phyloP scores from a whole-genome alignment of 2,329 filamentous ascomycete genomes.

The Xylariaceae sp. region DNA sequence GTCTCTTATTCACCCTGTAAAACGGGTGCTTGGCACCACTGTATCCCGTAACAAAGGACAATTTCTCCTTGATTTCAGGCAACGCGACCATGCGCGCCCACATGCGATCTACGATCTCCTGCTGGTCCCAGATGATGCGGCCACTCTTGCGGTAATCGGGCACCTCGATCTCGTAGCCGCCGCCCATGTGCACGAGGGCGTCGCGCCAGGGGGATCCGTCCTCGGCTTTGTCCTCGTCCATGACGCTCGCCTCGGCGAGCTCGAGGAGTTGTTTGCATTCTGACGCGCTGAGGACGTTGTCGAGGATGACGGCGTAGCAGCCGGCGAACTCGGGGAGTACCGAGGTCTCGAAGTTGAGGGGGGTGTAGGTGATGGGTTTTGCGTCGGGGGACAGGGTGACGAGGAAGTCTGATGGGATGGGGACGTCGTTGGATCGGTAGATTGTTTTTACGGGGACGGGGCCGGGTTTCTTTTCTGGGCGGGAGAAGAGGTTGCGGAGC shows the following conservation, averaged over 20 bases:
- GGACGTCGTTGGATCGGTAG: conserved; percentile 35
- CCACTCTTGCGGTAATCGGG: conserved; percentile 62
- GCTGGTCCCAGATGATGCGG: conserved; percentile 70
- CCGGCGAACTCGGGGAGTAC: conserved; percentile 48
- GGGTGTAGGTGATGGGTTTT: conserved; percentile 39
- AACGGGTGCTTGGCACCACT: conserved; percentile 37
- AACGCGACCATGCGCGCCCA: conserved; percentile 52
- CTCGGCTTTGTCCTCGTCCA: conserved; percentile 37
- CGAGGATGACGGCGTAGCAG: conserved; percentile 56
- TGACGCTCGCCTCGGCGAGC: conserved; percentile 49
- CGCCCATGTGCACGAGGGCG: conserved; percentile 63
- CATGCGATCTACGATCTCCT: conserved; percentile 56
- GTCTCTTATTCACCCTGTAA: conserved; percentile 59
- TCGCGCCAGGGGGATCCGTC: conserved; percentile 52
- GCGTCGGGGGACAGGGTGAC: conserved; percentile 37
- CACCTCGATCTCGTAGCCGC: conserved; percentile 52
- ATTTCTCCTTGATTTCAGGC: conserved; percentile 37
- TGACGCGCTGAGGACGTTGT: conserved; percentile 54
- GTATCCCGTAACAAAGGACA: conserved; percentile 34
- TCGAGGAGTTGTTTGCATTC: conserved; percentile 56
- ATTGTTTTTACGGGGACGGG: conserved; percentile 26
- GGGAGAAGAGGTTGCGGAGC: neutral
- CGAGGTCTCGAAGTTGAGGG: conserved; percentile 50
- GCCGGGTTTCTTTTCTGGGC: neutral
- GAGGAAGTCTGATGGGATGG: conserved; percentile 45